Percentiles rank a stretch among this genome's conserved stretches.
phyloP scores from a whole-genome alignment of 148 eudicot species.

The Persicaria maculosa region DNA sequence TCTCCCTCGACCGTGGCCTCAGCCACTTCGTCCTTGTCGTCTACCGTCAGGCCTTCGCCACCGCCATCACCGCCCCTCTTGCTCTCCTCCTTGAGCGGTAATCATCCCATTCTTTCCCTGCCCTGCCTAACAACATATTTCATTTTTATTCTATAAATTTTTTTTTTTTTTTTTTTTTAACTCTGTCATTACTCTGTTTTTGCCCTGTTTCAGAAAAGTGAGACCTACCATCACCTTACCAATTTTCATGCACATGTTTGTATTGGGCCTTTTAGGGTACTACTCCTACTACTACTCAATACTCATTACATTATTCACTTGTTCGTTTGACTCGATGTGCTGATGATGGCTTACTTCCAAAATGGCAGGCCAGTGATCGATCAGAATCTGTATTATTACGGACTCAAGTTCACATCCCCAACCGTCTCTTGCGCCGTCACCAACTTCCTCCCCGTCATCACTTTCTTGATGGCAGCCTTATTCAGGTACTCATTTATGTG shows the following conservation, averaged over 20 bases:
- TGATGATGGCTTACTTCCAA: not conserved
- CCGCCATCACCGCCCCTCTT: constrained; percentile 42
- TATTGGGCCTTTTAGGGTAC: constrained; percentile 19
- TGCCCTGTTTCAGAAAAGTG: constrained; percentile 15
- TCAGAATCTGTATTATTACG: constrained; percentile 22
- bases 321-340: not conserved
- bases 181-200: constrained; percentile 12
- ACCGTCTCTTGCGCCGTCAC: constrained; percentile 23
- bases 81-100: constrained; percentile 45
- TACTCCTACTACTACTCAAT: not conserved
- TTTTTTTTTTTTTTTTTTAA: too few species aligned
- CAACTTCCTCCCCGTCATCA: constrained; percentile 22
- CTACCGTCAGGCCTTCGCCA: constrained; percentile 46
- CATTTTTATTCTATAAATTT: too few species aligned
- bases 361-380: constrained; percentile 22
- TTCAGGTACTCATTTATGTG: constrained; percentile 9
- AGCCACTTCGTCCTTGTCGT: constrained; percentile 44
- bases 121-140: too few species aligned
- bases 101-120: not conserved
- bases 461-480: constrained; percentile 20
- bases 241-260: constrained; percentile 20
- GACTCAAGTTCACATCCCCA: constrained; percentile 20
- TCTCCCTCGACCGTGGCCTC: constrained; percentile 42
- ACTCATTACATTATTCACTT: not conserved
- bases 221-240: constrained; percentile 22